phyloP scores from a whole-genome alignment of 805 yeast genomes.

The Metschnikowia santaceciliae region DNA sequence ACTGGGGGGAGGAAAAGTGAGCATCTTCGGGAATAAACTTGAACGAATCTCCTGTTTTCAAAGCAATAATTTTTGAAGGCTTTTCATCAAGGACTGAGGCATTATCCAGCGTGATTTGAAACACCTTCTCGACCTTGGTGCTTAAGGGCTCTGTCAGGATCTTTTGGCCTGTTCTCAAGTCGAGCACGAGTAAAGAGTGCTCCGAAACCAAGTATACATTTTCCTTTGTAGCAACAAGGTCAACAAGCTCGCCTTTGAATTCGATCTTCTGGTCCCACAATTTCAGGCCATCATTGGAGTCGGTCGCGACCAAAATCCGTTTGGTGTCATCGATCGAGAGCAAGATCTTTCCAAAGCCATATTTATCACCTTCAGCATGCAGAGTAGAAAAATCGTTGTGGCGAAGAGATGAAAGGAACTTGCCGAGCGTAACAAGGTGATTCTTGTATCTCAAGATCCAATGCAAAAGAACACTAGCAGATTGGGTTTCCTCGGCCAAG shows the following conservation, averaged over 20 bases:
- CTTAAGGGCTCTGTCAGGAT: neutral
- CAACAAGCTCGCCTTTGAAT: neutral
- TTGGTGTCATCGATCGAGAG: slow-evolving; percentile 23
- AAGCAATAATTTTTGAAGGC: slow-evolving; percentile 8
- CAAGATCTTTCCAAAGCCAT: slow-evolving; percentile 32
- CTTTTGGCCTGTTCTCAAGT: slow-evolving; percentile 14
- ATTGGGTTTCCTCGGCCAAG: slow-evolving; percentile 27
- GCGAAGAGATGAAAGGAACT: slow-evolving; percentile 11
- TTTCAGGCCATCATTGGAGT: slow-evolving; percentile 9
- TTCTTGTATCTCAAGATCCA: slow-evolving; percentile 29
- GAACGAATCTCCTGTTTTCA: slow-evolving; percentile 7
- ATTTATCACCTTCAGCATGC: slow-evolving; percentile 18
- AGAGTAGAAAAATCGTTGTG: neutral
- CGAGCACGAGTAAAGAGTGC: slow-evolving; percentile 8
- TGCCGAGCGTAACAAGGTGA: slow-evolving; percentile 35
- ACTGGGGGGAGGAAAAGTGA: slow-evolving; percentile 9
- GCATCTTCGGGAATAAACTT: slow-evolving; percentile 1
- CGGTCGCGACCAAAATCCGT: slow-evolving; percentile 10
- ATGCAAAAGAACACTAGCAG: slow-evolving; percentile 19
- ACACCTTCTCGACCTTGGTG: slow-evolving; percentile 5
- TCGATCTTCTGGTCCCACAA: slow-evolving; percentile 8
- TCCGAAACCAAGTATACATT: slow-evolving; percentile 12
- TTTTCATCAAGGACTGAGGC: neutral
- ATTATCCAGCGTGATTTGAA: neutral
- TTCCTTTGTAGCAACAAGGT: slow-evolving; percentile 5